Evolutionary conservation across 1,284 basidiomycete genomes (phyloP).

Genomic region (Boletellus deceptivus): DNA sequence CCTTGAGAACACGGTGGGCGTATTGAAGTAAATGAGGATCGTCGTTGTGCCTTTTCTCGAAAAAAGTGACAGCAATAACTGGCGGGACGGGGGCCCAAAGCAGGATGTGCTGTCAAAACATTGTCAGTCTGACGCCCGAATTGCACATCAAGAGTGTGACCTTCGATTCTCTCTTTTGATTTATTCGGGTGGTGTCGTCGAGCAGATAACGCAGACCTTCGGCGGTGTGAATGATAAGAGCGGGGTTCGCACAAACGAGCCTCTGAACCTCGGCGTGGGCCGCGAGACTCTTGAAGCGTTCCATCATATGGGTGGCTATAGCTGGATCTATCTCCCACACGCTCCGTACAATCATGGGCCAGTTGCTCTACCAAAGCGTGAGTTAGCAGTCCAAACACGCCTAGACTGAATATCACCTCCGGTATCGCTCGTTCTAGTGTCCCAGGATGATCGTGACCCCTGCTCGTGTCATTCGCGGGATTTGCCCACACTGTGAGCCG

Average conservation of each 20-base stretch:
- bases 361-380: constrained; percentile 52
- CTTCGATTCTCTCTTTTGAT: constrained; percentile 67
- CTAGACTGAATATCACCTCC: constrained; percentile 46
- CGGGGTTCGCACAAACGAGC: constrained; percentile 74
- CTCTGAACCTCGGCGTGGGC: constrained; percentile 71
- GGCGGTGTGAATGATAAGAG: constrained; percentile 69
- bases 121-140: constrained; percentile 15
- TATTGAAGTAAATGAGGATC: constrained; percentile 93
- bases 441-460: constrained; percentile 59
- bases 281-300: constrained; percentile 74
- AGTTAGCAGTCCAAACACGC: constrained; percentile 4
- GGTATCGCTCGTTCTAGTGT: constrained; percentile 58
- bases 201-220: constrained; percentile 82
- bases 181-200: constrained; percentile 64
- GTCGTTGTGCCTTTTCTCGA: constrained; percentile 80
- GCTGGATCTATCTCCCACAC: constrained; percentile 86
- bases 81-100: constrained; percentile 92
- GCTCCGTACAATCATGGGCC: constrained; percentile 66
- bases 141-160: constrained; percentile 37
- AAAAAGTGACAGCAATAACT: constrained; percentile 82
- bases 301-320: constrained; percentile 80
- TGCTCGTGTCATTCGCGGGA: constrained; percentile 73
- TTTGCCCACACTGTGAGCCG: constrained; percentile 91
- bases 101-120: constrained; percentile 63
- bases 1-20: constrained; percentile 92